A percentile compares a stretch with the other conserved stretches of the same genome.
Evolutionary conservation across 208 protist species (phyloP).

Genomic region (Sergeia podlipaevii): DNA sequence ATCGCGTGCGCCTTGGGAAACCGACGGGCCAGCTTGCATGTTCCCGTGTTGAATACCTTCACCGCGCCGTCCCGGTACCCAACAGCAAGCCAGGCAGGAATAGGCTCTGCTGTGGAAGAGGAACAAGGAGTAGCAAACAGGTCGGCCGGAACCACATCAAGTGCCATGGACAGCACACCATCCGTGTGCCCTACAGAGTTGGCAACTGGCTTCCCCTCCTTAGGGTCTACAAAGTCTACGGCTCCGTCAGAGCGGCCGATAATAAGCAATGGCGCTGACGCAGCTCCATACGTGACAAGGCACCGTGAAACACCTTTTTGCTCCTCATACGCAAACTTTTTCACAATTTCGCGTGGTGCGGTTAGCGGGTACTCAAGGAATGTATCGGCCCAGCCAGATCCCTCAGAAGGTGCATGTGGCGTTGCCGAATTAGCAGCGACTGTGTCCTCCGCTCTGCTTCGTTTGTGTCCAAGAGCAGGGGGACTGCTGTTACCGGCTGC

Average conservation of each 20-base stretch:
- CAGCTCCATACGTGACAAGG: constrained; percentile 15
- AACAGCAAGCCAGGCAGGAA: constrained; percentile 53
- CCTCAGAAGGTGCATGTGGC: too few relatives aligned
- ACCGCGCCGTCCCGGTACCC: constrained; percentile 81
- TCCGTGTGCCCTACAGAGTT: constrained; percentile 43
- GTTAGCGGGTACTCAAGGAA: constrained; percentile 1
- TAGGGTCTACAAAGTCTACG: constrained; percentile 48
- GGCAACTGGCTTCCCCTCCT: constrained; percentile 18
- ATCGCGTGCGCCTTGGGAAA: constrained; percentile 57
- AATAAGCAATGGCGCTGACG: too few relatives aligned
- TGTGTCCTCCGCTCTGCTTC: constrained; percentile 8
- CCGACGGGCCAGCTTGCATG: constrained; percentile 62
- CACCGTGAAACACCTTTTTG: neutral
- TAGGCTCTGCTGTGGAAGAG: neutral
- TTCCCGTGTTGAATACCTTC: constrained; percentile 71
- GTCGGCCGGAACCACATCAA: constrained; percentile 12
- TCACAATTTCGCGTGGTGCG: neutral
- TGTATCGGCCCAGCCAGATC: too few relatives aligned
- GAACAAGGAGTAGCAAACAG: constrained; percentile 1
- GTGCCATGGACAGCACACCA: constrained; percentile 37
- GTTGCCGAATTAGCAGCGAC: too few relatives aligned
- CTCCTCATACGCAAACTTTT: neutral
- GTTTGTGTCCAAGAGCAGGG: neutral
- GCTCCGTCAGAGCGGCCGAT: constrained; percentile 59
- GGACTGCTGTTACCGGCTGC: too few relatives aligned